These are phyloP conservation scores for Tilletiaria anomala DNA, from an alignment of 1,284 basidiomycete genomes.

Conservation along the genomic window DNA sequence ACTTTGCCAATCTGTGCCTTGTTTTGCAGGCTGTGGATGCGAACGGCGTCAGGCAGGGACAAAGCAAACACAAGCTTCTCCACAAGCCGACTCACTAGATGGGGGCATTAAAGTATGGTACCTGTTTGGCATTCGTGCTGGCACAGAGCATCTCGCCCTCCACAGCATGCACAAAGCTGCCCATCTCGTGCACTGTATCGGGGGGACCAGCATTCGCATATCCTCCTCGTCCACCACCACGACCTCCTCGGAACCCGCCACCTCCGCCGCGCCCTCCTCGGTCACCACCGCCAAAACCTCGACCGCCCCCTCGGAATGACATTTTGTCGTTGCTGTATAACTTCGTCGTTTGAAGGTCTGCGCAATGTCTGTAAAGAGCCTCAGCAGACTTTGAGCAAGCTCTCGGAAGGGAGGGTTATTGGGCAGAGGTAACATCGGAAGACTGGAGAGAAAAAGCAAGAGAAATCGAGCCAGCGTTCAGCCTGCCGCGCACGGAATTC, in stretches of 20 bases:
- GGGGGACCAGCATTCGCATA: conserved; percentile 30
- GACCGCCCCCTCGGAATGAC: conserved; percentile 4
- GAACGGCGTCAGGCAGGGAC: conserved; percentile 1
- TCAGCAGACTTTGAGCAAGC: neutral
- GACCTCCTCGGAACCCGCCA: conserved; percentile 14
- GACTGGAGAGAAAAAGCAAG: neutral
- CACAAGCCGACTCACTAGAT: conserved; percentile 52
- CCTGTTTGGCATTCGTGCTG: conserved; percentile 51
- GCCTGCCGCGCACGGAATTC: no score
- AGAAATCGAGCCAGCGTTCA: neutral
- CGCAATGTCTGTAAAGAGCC: neutral
- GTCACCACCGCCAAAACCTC: conserved; percentile 12
- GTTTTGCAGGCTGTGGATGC: conserved; percentile 56
- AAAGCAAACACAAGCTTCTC: neutral
- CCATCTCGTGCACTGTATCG: conserved; percentile 34
- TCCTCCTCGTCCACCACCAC: conserved; percentile 19
- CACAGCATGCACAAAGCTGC: conserved; percentile 53
- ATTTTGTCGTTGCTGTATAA: conserved; percentile 1
- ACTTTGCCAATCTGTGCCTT: conserved; percentile 91
- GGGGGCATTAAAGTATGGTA: conserved; percentile 98
- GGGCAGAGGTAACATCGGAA: neutral
- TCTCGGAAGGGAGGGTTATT: neutral
- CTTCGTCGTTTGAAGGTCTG: no score
- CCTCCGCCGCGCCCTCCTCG: no score
- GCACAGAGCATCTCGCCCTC: conserved; percentile 97